Percentiles rank a stretch among this genome's conserved stretches.
phyloP scores from a whole-genome alignment of 2,329 filamentous ascomycete genomes.

The Colletotrichum gloeosporioides region DNA sequence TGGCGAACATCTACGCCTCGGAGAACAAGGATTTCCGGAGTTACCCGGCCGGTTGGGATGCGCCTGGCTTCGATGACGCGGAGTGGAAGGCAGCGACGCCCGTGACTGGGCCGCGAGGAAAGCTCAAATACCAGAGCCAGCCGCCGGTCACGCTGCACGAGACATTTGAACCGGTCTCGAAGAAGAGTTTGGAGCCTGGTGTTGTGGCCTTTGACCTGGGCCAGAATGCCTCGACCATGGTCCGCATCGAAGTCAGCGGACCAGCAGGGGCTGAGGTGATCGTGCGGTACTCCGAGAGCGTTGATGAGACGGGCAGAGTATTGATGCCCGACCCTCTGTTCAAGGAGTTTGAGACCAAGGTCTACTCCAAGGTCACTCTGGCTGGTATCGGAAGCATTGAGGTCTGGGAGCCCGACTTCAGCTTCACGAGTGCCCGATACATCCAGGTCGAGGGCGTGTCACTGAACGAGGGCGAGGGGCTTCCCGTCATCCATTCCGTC shows the following conservation, averaged over 20 bases:
- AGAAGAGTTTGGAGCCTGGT: slow-evolving; percentile 21
- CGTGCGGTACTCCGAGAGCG: slow-evolving; percentile 28
- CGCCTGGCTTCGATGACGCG: slow-evolving; percentile 25
- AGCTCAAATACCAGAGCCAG: slow-evolving; percentile 43
- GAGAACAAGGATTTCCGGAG: slow-evolving; percentile 40
- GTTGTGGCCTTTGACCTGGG: slow-evolving; percentile 27
- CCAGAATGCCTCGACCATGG: slow-evolving; percentile 30
- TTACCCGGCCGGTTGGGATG: slow-evolving; percentile 40
- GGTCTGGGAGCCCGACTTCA: slow-evolving; percentile 44
- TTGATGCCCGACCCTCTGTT: slow-evolving; percentile 47
- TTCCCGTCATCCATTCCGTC: slow-evolving; percentile 39
- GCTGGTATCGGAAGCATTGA: slow-evolving; percentile 32
- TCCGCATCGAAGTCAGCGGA: slow-evolving; percentile 25
- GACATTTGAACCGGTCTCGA: slow-evolving; percentile 33
- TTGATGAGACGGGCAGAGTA: slow-evolving; percentile 30
- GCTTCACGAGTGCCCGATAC: slow-evolving; percentile 45
- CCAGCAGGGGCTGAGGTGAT: slow-evolving; percentile 21
- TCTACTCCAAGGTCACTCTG: slow-evolving; percentile 43
- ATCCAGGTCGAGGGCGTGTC: slow-evolving; percentile 45
- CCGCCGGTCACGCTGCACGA: slow-evolving; percentile 42
- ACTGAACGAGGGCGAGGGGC: slow-evolving; percentile 24
- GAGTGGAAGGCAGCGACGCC: slow-evolving; percentile 38
- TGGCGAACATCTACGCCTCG: slow-evolving; percentile 45
- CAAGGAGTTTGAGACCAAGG: slow-evolving; percentile 34
- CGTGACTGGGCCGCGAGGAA: slow-evolving; percentile 42